phyloP scores from a whole-genome alignment of 2,329 filamentous ascomycete species.

The Chrysoporthe cubensis region DNA sequence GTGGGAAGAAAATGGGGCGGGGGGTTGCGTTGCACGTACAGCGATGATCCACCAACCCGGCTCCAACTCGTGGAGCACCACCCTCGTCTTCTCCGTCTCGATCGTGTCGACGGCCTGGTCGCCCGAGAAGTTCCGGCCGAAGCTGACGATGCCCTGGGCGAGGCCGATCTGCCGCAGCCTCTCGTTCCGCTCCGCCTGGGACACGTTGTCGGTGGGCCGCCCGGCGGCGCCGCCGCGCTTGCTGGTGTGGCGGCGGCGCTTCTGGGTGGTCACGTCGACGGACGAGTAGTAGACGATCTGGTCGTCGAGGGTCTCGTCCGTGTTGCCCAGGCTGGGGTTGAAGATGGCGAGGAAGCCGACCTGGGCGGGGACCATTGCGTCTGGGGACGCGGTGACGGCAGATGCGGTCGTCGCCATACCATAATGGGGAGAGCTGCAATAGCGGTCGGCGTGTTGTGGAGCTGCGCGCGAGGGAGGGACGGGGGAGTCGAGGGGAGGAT shows the following conservation, averaged over 20 bases:
- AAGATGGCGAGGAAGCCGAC: constrained; percentile 93
- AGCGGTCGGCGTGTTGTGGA: not conserved
- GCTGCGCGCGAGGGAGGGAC: not conserved
- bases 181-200: constrained; percentile 77
- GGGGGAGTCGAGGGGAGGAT: not conserved
- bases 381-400: constrained; percentile 7
- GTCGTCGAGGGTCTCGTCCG: constrained; percentile 64
- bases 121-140: constrained; percentile 84
- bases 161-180: constrained; percentile 90
- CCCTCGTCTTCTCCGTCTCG: constrained; percentile 86
- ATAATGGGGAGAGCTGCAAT: constrained; percentile 1
- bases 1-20: no score
- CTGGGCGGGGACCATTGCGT: constrained; percentile 70
- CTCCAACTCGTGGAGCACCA: constrained; percentile 87
- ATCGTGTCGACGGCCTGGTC: constrained; percentile 79
- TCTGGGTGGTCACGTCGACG: constrained; percentile 46
- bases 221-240: constrained; percentile 41
- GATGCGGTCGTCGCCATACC: constrained; percentile 22
- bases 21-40: constrained; percentile 38
- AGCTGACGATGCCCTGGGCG: constrained; percentile 94
- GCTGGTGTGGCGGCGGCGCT: constrained; percentile 42
- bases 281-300: constrained; percentile 96
- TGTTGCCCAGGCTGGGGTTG: constrained; percentile 77
- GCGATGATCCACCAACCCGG: constrained; percentile 94
- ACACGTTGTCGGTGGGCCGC: constrained; percentile 48